Base-by-base conservation (phyloP, 345 rosid genomes). In the Citrus mangshanensis region DNA sequence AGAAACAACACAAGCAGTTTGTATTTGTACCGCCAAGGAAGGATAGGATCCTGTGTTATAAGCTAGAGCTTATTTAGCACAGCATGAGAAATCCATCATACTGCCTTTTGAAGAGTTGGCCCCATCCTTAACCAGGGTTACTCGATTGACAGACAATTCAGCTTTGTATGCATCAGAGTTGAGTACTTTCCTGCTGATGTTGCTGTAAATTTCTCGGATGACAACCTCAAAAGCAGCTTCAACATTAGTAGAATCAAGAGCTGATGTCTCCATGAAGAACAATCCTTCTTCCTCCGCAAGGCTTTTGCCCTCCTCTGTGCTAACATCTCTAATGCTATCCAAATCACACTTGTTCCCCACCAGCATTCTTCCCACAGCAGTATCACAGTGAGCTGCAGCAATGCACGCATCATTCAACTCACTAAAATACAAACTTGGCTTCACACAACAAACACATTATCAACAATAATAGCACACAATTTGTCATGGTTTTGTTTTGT, bases 181-280 rank as follows among this genome's bases (percentile, higher is more conserved):
- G 10, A 92, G 82, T 58, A 85, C 86, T 77, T 92, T 92, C 74
- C 90, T 75, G 85, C 98, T 88, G 51, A 90, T 73, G 49, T 91
- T 92, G 85, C 80, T 85, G 87, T 91, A 93, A 66, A 95, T 93
- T 87, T 92, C 95, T 3, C 91, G 83, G 84, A 95, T 88, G 14
- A 95, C 97, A 72, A 92, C 81, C 93, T 95, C 97, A 63, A 95
- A 95, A 24, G 99, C 95, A 18, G 93, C 80, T 86, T 91, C 86
- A 24, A 93, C 98, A n/a, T 95, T 95, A 0, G 96, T 91, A 32
- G 97, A 79, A 70, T 93, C 91, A 24, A 95, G 90, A 7, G 99
- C 98, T 0, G 99, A 95, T 67, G 99, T 95, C 83, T 95, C 99
- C 94, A 93, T 92, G 86, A 95, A 95, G 89, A 92, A 93, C 65